phyloP scores from a whole-genome alignment of 1,139 yeast species.

The Sugiyamaella sp. region DNA sequence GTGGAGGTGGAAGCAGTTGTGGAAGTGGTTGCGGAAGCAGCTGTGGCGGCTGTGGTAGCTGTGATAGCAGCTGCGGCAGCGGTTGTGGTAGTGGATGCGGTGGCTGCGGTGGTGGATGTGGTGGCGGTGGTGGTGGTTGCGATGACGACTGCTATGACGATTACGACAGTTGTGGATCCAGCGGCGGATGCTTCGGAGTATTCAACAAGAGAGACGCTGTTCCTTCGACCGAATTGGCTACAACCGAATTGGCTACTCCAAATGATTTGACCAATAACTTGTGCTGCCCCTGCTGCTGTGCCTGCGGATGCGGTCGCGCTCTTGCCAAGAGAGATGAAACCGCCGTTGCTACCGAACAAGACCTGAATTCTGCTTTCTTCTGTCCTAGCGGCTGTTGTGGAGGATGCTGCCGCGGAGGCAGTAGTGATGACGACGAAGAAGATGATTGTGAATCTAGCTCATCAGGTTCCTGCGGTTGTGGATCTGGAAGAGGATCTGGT shows the following conservation, averaged over 20 bases:
- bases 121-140: constrained; percentile 14
- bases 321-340: constrained; percentile 9
- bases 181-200: constrained; percentile 12
- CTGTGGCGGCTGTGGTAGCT: constrained; percentile 10
- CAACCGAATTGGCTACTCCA: not conserved
- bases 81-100: constrained; percentile 18
- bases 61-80: constrained; percentile 16
- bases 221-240: not conserved
- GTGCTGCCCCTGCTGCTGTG: constrained; percentile 2
- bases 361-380: constrained; percentile 3
- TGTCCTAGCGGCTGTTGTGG: constrained; percentile 14
- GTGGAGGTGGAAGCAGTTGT: constrained; percentile 16
- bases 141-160: constrained; percentile 10
- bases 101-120: constrained; percentile 15
- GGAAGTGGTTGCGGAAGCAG: constrained; percentile 12
- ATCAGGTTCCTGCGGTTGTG: too few relatives aligned
- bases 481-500: not conserved
- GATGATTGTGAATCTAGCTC: constrained; percentile 1
- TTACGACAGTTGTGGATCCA: constrained; percentile 6
- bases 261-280: not conserved
- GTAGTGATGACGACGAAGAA: constrained; percentile 6
- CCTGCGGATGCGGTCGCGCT: constrained; percentile 10
- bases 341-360: not conserved
- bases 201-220: constrained; percentile 4
- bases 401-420: constrained; percentile 15